Evolutionary conservation across 1,284 basidiomycete genomes (phyloP), one percentile per base, ranked within the genome.

Genomic region (Sporisorium sorghi): DNA sequence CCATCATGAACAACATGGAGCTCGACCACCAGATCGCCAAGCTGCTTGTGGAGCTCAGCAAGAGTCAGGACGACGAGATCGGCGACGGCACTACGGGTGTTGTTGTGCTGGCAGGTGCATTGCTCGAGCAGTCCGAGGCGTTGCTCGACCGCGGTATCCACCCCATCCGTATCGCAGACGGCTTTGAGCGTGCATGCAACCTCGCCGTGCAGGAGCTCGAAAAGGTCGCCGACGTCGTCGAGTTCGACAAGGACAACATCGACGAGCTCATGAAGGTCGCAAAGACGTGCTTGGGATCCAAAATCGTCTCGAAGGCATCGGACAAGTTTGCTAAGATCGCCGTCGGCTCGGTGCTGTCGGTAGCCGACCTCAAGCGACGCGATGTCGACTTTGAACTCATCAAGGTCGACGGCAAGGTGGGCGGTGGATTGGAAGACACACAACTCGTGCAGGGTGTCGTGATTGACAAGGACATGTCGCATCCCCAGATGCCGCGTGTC

Each of bases 11-110:
- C 68, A 78, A 81, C 62, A 81, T 81, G 77, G 75, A 98, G 86
- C 94, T 99, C 52, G 96, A 99, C 83, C 95, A 98, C 85, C 95
- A 97, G 86, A 96, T 99, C 83, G 96, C 96, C 65, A 98, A 97
- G 86, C 89, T 99, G 46, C 89, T 99, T 42, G 96, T 99, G 11
- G 93, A 99, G 85, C 88, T 98, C 47, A 95, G 93, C 51, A 95
- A 95, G 87, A 94, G 92, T 83, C 96, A 99, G 87, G 96, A 99
- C 85, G 95, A 98, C 86, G 96, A 99, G 87, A 97, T 99, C 85
- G 96, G 97, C 50, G 96, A 99, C 86, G 97, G 96, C 61, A 99
- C 96, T 11, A 99, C 96, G 35, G 97, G 96, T 86, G 96, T 99
- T 67, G 96, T 98, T 28, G 96, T 99, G 2, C 91, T 99, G 66